Conservation (phyloP, 176 grass and related monocot species). For the Miscanthus lutarioriparius region DNA sequence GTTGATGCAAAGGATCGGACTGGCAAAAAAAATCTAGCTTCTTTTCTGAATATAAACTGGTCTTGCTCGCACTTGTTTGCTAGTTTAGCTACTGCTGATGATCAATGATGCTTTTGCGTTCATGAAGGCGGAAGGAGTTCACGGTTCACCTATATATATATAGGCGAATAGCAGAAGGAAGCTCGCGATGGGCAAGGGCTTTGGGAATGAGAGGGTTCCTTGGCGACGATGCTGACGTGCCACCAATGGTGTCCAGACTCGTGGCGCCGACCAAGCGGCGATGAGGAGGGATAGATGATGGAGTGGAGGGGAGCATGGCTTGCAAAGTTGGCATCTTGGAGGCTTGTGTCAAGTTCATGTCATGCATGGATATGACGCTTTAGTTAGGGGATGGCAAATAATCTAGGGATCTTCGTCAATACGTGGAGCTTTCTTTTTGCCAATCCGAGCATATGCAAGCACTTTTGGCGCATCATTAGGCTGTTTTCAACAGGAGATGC, state of each 20-base stretch:
- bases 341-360: not conserved
- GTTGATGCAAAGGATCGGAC: not conserved
- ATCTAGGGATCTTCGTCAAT: not conserved
- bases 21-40: not conserved
- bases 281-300: not conserved
- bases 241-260: not conserved
- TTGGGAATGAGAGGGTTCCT: constrained; percentile 45
- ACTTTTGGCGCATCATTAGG: constrained; percentile 37
- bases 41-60: not conserved
- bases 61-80: not conserved
- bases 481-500: too few species aligned
- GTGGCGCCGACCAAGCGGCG: constrained; percentile 30
- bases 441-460: not conserved
- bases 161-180: not conserved
- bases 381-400: constrained; percentile 7
- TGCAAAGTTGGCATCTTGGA: constrained; percentile 11
- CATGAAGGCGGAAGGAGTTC: not conserved
- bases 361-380: not conserved
- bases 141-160: constrained; percentile 10
- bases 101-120: not conserved
- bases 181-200: not conserved
- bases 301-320: not conserved
- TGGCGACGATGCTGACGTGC: constrained; percentile 5
- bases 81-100: not conserved
- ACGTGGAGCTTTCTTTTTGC: not conserved